Conservation (phyloP, 768 basidiomycete species). For the Tulasnella sp. region DNA sequence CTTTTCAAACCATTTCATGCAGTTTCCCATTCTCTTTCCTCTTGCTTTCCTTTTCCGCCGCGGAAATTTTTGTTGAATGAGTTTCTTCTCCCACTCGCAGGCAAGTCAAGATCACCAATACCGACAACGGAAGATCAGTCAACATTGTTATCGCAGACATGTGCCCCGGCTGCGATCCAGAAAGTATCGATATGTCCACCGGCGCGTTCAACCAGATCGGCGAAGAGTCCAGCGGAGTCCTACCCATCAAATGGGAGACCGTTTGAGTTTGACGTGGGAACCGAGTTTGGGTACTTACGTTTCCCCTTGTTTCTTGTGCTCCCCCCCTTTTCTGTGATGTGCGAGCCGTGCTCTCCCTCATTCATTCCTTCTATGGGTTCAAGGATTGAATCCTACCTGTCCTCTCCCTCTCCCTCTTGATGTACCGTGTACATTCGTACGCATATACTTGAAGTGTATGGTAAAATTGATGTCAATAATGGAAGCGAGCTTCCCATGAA, state of each 20-base stretch:
- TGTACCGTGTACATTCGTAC: too few species aligned
- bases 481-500: too few species aligned
- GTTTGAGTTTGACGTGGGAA: conserved; percentile 4
- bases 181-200: conserved; percentile 22
- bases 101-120: conserved; percentile 28
- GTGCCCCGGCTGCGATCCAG: conserved; percentile 30
- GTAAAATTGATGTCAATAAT: too few species aligned
- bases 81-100: background rate
- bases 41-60: too few species aligned
- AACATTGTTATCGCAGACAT: conserved; percentile 30
- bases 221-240: conserved; percentile 36
- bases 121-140: conserved; percentile 28
- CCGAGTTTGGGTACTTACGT: too few species aligned
- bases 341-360: background rate
- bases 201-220: conserved; percentile 56
- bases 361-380: too few species aligned
- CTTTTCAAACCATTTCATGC: background rate
- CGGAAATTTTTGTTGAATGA: too few species aligned
- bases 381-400: background rate
- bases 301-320: too few species aligned
- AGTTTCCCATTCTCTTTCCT: too few species aligned
- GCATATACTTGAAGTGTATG: too few species aligned
- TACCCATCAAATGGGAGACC: conserved; percentile 33
- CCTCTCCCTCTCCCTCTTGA: background rate
- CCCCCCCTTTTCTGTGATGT: too few species aligned